These are phyloP conservation scores for Colletotrichum sp. DNA, from an alignment of 2,329 filamentous ascomycete species.

Conservation along the genomic window DNA sequence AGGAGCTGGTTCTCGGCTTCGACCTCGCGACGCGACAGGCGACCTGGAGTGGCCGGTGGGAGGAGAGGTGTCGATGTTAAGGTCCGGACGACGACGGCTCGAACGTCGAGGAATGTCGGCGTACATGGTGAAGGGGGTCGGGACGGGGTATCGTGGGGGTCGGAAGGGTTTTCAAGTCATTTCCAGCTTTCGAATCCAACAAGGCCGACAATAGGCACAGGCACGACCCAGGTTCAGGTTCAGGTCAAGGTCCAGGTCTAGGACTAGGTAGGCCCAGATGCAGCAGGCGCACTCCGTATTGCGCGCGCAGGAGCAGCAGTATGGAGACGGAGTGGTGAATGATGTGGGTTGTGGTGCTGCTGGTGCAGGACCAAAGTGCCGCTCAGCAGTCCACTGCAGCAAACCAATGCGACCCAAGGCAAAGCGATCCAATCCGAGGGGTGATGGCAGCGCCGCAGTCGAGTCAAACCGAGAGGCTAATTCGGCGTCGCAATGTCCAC, in stretches of 20 bases:
- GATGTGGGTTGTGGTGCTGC: background rate
- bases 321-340: background rate
- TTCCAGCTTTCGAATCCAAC: constrained; percentile 2
- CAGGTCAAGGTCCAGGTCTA: background rate
- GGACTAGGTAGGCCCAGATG: background rate
- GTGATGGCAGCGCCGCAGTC: background rate
- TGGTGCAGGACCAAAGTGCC: background rate
- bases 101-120: constrained; percentile 16
- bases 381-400: background rate
- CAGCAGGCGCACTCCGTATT: background rate
- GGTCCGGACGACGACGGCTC: constrained; percentile 23
- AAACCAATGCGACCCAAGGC: background rate
- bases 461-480: background rate
- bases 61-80: constrained; percentile 23
- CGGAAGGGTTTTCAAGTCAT: constrained; percentile 19
- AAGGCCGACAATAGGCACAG: background rate
- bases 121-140: constrained; percentile 11
- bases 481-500: constrained; percentile 18
- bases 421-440: background rate
- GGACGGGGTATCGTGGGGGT: constrained; percentile 11
- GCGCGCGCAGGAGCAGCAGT: background rate
- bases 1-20: background rate
- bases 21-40: constrained; percentile 5
- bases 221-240: background rate
- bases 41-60: constrained; percentile 1